phyloP scores from a whole-genome alignment of 2,329 filamentous ascomycete genomes.

The Zasmidium cellare region DNA sequence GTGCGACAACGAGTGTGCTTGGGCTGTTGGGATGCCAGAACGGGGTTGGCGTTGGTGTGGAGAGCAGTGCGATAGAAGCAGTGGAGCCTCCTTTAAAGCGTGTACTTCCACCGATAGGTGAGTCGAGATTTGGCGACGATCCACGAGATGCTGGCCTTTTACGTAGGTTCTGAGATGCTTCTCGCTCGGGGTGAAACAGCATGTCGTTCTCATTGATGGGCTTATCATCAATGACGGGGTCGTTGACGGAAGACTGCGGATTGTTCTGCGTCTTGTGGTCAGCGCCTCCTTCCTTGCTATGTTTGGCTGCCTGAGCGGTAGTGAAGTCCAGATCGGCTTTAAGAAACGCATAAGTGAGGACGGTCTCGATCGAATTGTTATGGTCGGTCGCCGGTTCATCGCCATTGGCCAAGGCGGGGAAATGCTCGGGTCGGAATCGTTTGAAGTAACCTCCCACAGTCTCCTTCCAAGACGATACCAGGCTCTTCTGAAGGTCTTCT shows the following conservation, averaged over 20 bases:
- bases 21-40: slow-evolving; percentile 93
- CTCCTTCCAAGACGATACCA: slow-evolving; percentile 76
- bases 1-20: slow-evolving; percentile 79
- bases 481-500: slow-evolving; percentile 65
- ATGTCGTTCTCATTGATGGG: slow-evolving; percentile 86
- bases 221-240: slow-evolving; percentile 68
- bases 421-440: slow-evolving; percentile 81
- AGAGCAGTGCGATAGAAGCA: slow-evolving; percentile 84
- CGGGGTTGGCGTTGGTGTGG: slow-evolving; percentile 84
- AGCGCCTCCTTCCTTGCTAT: slow-evolving; percentile 33
- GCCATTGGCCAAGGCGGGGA: slow-evolving; percentile 36
- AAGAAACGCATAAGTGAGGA: slow-evolving; percentile 89
- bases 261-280: slow-evolving; percentile 11
- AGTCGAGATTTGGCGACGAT: slow-evolving; percentile 52
- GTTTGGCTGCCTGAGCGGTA: slow-evolving; percentile 79
- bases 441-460: slow-evolving; percentile 93
- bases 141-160: slow-evolving; percentile 34
- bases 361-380: slow-evolving; percentile 67
- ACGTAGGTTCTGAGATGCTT: slow-evolving; percentile 38
- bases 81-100: slow-evolving; percentile 95
- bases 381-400: slow-evolving; percentile 17
- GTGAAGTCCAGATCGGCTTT: slow-evolving; percentile 94
- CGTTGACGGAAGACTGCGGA: slow-evolving; percentile 50
- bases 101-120: slow-evolving; percentile 68
- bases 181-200: slow-evolving; percentile 62